These are phyloP conservation scores for Eimeria nieschulzi DNA, from an alignment of 169 alveolate species.

Conservation along the genomic window DNA sequence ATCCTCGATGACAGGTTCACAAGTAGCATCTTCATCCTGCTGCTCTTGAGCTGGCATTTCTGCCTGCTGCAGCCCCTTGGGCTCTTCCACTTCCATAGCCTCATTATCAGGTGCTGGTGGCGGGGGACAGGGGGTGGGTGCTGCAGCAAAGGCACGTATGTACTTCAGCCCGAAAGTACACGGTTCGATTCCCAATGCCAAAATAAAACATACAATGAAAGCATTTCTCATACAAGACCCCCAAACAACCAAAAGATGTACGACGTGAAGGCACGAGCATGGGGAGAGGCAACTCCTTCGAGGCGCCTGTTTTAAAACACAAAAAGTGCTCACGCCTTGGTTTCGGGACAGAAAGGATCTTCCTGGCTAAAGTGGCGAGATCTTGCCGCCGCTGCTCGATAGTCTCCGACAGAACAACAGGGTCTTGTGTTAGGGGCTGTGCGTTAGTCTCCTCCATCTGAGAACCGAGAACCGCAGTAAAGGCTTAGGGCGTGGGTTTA, in stretches of 20 bases:
- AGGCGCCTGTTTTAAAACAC: no score
- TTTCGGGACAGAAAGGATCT: background rate
- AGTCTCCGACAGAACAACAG: background rate
- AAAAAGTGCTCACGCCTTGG: background rate
- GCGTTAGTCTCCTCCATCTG: background rate
- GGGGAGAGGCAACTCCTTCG: no score
- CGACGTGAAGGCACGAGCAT: no score
- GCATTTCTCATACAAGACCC: no score
- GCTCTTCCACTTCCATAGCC: background rate
- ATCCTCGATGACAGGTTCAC: background rate
- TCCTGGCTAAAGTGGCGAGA: background rate
- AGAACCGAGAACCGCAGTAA: no score
- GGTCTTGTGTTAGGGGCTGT: background rate
- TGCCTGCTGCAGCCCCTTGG: background rate
- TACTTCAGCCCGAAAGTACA: background rate
- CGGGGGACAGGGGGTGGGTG: background rate
- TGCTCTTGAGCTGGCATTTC: background rate
- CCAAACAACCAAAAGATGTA: no score
- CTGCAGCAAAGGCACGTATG: background rate
- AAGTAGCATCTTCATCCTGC: background rate
- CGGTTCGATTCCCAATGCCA: no score
- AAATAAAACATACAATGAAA: no score
- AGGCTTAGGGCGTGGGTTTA: no score
- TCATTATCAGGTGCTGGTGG: background rate
- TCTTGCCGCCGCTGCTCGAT: background rate